Percentiles rank a stretch among this genome's conserved stretches.
phyloP scores from a whole-genome alignment of 1,284 basidiomycete genomes.

The Tilletia setariae region DNA sequence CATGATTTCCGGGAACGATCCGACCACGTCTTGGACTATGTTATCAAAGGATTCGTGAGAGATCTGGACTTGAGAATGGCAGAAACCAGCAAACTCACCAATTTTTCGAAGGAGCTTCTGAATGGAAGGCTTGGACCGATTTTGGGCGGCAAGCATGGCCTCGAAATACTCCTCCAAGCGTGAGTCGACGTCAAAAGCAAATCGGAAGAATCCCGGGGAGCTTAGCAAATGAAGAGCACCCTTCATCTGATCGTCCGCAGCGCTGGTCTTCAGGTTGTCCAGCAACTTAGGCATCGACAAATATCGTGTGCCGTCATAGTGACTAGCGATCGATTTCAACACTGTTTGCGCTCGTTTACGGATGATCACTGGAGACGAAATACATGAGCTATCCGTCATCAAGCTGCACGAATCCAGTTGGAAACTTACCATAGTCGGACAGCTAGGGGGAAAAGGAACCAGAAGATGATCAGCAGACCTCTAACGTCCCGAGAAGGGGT shows the following conservation, averaged over 20 bases:
- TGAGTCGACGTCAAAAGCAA: slow-evolving; percentile 63
- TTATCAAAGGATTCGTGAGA: neutral
- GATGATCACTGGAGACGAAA: slow-evolving; percentile 41
- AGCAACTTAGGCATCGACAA: slow-evolving; percentile 68
- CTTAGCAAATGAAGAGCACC: slow-evolving; percentile 84
- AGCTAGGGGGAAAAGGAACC: neutral
- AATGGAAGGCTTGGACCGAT: slow-evolving; percentile 86
- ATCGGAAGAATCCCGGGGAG: slow-evolving; percentile 64
- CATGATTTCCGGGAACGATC: slow-evolving; percentile 48
- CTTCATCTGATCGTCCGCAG: slow-evolving; percentile 89
- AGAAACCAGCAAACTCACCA: neutral
- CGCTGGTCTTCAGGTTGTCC: slow-evolving; percentile 63
- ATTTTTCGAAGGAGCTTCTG: slow-evolving; percentile 78
- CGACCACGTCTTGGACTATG: slow-evolving; percentile 62
- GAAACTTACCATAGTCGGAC: slow-evolving; percentile 16
- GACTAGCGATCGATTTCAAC: slow-evolving; percentile 68
- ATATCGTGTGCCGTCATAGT: slow-evolving; percentile 76
- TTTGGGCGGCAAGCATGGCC: slow-evolving; percentile 76
- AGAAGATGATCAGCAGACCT: neutral
- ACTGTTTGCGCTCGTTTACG: slow-evolving; percentile 70
- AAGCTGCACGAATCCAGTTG: neutral
- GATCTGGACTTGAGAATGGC: neutral
- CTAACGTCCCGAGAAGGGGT: no score
- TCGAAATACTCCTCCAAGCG: slow-evolving; percentile 68
- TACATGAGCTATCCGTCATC: neutral